These are phyloP conservation scores for Scheffersomyces titani DNA, from an alignment of 1,139 yeast species.

Conservation along the genomic window DNA sequence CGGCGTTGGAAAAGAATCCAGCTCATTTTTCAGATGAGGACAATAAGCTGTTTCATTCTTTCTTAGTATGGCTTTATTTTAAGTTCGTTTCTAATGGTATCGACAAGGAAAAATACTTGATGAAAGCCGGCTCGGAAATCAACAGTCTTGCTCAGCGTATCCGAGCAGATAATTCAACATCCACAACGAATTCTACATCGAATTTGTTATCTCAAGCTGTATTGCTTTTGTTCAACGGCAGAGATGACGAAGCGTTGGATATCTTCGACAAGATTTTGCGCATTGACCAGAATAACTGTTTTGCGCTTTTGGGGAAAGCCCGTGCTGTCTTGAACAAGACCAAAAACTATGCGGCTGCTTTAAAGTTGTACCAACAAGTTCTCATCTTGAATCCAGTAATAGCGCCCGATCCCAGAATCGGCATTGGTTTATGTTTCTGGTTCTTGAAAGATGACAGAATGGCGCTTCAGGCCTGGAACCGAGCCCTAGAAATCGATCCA, in stretches of 20 bases:
- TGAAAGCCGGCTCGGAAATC: conserved; percentile 24
- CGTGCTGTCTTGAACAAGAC: conserved; percentile 69
- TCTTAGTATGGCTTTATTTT: conserved; percentile 75
- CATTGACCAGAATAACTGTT: conserved; percentile 56
- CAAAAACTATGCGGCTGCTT: conserved; percentile 70
- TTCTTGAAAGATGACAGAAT: conserved; percentile 72
- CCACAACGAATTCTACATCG: conserved; percentile 23
- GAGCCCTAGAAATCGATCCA: conserved; percentile 70
- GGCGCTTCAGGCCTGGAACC: conserved; percentile 82
- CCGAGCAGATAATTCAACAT: conserved; percentile 12
- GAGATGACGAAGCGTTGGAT: conserved; percentile 67
- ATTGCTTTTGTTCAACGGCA: conserved; percentile 46
- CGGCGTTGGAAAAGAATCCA: conserved; percentile 49
- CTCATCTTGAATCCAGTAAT: conserved; percentile 73
- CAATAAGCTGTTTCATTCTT: conserved; percentile 56
- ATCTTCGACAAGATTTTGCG: conserved; percentile 57
- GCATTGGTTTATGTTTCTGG: conserved; percentile 95
- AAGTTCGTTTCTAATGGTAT: conserved; percentile 27
- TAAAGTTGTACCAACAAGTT: conserved; percentile 81
- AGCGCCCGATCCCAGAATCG: conserved; percentile 91
- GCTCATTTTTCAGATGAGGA: conserved; percentile 47
- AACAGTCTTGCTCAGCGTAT: conserved; percentile 14
- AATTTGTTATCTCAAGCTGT: conserved; percentile 63
- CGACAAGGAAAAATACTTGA: conserved; percentile 25
- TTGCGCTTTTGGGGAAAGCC: conserved; percentile 85